phyloP scores from a whole-genome alignment of 164 flowering plant genomes.

The Liriodendron chinense region DNA sequence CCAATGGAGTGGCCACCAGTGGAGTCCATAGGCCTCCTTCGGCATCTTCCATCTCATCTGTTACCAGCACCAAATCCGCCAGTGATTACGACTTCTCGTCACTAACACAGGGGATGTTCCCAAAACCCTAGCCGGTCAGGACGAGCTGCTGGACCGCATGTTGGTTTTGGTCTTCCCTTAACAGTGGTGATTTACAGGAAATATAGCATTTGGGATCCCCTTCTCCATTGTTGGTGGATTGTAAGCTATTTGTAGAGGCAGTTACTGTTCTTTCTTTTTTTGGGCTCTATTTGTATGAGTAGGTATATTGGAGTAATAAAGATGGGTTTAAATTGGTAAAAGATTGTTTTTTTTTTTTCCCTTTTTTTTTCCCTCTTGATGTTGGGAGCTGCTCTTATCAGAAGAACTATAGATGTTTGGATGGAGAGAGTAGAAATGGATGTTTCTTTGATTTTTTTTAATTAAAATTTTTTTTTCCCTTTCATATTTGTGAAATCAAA shows the following conservation, averaged over 20 bases:
- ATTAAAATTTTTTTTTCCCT: too few species aligned
- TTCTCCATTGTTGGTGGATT: not conserved
- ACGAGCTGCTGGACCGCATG: not conserved
- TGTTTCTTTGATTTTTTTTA: not conserved
- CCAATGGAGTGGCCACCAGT: conserved; percentile 34
- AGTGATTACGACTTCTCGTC: conserved; percentile 61
- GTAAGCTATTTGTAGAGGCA: conserved; percentile 4
- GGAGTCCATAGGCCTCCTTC: conserved; percentile 41
- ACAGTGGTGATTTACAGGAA: conserved; percentile 6
- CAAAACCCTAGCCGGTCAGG: conserved; percentile 43
- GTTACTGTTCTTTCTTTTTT: not conserved
- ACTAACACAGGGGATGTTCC: conserved; percentile 46
- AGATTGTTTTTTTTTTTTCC: not conserved
- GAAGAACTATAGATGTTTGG: not conserved
- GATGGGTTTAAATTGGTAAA: conserved; percentile 1
- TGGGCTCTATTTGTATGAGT: conserved; percentile 12
- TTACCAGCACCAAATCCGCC: conserved; percentile 34
- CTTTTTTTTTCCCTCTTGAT: not conserved
- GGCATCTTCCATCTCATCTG: conserved; percentile 33
- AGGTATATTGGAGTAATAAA: conserved; percentile 11
- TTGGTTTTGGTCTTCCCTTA: conserved; percentile 1
- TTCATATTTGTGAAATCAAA: too few species aligned
- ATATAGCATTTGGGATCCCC: conserved; percentile 3
- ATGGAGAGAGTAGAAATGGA: not conserved
- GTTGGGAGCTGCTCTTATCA: not conserved